Evolutionary conservation across 352 stramenopile genomes (phyloP).

Genomic region (Peronospora tabacina): DNA sequence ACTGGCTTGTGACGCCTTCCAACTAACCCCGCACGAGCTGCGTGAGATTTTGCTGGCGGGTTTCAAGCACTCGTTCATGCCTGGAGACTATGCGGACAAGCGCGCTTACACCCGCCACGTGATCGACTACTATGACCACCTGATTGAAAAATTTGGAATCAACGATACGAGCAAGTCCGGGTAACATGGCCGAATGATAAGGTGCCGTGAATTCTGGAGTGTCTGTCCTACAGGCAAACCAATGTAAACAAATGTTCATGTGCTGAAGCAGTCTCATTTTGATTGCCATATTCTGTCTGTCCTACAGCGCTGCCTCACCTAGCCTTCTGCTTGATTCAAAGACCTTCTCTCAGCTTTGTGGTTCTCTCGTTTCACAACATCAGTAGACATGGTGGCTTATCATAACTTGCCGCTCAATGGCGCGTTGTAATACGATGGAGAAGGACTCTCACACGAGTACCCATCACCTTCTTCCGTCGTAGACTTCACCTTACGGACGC

Average conservation of each 20-base stretch:
- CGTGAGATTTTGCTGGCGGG: constrained; percentile 72
- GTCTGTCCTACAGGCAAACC: no score
- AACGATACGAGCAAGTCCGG: constrained; percentile 32
- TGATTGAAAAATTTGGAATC: constrained; percentile 65
- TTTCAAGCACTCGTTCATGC: constrained; percentile 85
- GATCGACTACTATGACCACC: constrained; percentile 82
- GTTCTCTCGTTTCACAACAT: no score
- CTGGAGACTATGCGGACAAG: constrained; percentile 65
- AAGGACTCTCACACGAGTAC: constrained; percentile 30
- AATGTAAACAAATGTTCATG: no score
- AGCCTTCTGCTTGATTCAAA: background rate
- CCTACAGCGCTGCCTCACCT: background rate
- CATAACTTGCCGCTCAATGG: constrained; percentile 19
- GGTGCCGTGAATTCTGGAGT: background rate
- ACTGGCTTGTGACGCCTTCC: constrained; percentile 73
- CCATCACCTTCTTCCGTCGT: constrained; percentile 35
- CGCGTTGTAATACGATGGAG: constrained; percentile 24
- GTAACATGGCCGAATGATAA: constrained; percentile 3
- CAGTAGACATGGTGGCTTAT: background rate
- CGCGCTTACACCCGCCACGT: constrained; percentile 78
- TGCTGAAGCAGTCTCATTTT: no score
- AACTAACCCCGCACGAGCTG: constrained; percentile 62
- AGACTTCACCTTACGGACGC: constrained; percentile 28
- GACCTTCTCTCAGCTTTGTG: no score
- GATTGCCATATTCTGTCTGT: no score